These are phyloP conservation scores for Notholithocarpus densiflorus DNA, from an alignment of 306 rosid genomes.

Conservation along the genomic window DNA sequence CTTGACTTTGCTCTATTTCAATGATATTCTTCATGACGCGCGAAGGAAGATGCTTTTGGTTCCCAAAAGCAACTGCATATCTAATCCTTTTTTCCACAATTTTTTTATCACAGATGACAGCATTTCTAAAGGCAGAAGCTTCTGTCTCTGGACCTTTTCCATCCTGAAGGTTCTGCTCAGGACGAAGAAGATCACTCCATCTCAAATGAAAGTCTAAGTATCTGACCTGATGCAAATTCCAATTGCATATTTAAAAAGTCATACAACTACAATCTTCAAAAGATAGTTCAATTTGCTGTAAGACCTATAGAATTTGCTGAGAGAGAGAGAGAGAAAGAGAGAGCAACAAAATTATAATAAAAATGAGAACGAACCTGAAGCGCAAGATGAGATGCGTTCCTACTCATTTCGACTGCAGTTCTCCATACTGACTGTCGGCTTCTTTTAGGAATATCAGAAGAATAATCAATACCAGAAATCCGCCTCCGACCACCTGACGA, in stretches of 20 bases:
- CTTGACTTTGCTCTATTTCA: constrained; percentile 57
- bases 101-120: constrained; percentile 62
- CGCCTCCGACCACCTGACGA: constrained; percentile 68
- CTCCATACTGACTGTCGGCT: constrained; percentile 87
- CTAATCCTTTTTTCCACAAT: constrained; percentile 46
- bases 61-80: constrained; percentile 79
- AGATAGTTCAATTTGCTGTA: constrained; percentile 20
- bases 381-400: constrained; percentile 83
- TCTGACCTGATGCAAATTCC: constrained; percentile 75
- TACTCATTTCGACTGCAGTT: constrained; percentile 83
- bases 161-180: constrained; percentile 78
- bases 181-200: constrained; percentile 94
- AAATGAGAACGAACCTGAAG: constrained; percentile 64
- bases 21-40: constrained; percentile 80
- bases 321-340: background rate
- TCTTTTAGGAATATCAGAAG: constrained; percentile 78
- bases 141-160: constrained; percentile 83
- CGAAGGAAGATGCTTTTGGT: constrained; percentile 93
- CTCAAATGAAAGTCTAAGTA: constrained; percentile 75
- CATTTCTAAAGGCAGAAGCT: constrained; percentile 92
- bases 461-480: constrained; percentile 64
- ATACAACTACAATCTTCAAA: constrained; percentile 13
- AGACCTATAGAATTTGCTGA: constrained; percentile 11
- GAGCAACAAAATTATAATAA: background rate
- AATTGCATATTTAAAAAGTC: constrained; percentile 12